Evolutionary conservation across 2,329 filamentous ascomycete genomes (phyloP).

Genomic region (Annulohypoxylon truncatum): DNA sequence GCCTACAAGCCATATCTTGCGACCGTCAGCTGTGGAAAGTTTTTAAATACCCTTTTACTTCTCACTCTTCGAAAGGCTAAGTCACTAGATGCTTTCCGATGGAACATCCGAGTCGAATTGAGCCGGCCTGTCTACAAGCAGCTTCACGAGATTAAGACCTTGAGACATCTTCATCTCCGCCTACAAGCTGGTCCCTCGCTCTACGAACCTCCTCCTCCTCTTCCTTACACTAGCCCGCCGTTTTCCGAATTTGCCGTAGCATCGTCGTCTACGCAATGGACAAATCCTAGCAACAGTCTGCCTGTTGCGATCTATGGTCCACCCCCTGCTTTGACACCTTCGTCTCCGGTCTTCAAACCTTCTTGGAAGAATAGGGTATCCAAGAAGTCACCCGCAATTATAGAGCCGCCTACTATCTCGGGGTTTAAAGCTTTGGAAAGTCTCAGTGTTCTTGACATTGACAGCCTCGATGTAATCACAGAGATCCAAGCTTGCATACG

Average conservation of each 20-base stretch:
- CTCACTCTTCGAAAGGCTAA: constrained; percentile 66
- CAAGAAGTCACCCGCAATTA: constrained; percentile 49
- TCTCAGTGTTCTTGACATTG: constrained; percentile 70
- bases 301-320: constrained; percentile 43
- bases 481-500: constrained; percentile 68
- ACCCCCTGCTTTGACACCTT: constrained; percentile 46
- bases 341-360: constrained; percentile 53
- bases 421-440: constrained; percentile 67
- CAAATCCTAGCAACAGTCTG: constrained; percentile 16
- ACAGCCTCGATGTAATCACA: constrained; percentile 64
- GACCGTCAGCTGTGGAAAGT: constrained; percentile 69
- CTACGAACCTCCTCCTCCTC: constrained; percentile 62
- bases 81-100: constrained; percentile 68
- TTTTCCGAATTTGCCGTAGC: constrained; percentile 3
- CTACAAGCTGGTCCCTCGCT: constrained; percentile 68
- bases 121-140: constrained; percentile 67
- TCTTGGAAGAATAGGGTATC: constrained; percentile 49
- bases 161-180: constrained; percentile 67
- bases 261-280: constrained; percentile 11
- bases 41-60: constrained; percentile 70
- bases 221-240: constrained; percentile 51
- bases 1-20: constrained; percentile 67
- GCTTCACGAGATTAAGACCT: constrained; percentile 64
- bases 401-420: constrained; percentile 65
- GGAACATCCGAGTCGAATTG: constrained; percentile 73